Evolutionary conservation across 2,329 filamentous ascomycete species (phyloP).

Genomic region (Neonectria magnoliae): DNA sequence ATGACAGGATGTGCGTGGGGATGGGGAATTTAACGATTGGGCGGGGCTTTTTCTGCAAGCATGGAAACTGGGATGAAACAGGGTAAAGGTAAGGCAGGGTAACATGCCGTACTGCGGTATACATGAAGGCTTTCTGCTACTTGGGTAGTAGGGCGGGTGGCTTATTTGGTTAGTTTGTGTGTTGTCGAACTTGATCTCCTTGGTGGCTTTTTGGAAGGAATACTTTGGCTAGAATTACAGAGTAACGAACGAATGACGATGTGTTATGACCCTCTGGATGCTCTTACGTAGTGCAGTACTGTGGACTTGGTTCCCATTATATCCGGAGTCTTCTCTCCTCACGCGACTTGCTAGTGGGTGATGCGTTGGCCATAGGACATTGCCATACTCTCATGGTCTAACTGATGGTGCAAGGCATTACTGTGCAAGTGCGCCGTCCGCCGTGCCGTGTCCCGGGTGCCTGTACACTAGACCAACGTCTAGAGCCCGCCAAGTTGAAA

Average conservation of each 20-base stretch:
- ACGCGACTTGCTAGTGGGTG: background rate
- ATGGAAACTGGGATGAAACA: slow-evolving; percentile 22
- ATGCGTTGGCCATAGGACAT: background rate
- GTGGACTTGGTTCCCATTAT: background rate
- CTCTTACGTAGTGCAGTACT: background rate
- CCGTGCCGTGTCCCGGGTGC: background rate
- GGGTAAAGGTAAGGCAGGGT: slow-evolving; percentile 14
- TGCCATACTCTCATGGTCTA: background rate
- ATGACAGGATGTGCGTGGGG: slow-evolving; percentile 15
- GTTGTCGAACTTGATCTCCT: slow-evolving; percentile 13
- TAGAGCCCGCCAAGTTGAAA: slow-evolving; percentile 3
- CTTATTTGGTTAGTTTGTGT: background rate
- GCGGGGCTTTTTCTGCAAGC: slow-evolving; percentile 3
- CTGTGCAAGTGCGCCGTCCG: background rate
- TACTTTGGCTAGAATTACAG: slow-evolving; percentile 28
- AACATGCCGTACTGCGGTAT: background rate
- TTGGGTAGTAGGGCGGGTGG: background rate
- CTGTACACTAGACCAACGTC: background rate
- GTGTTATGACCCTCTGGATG: slow-evolving; percentile 18
- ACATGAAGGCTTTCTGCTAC: background rate
- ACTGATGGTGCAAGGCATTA: background rate
- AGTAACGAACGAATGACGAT: slow-evolving; percentile 40
- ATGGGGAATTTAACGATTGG: slow-evolving; percentile 30
- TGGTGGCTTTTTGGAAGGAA: slow-evolving; percentile 14
- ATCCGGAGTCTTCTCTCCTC: background rate